Percentiles rank a stretch among this genome's conserved stretches.
phyloP scores from a whole-genome alignment of 2,329 filamentous ascomycete genomes.

The Alternaria novae-zelandiae region DNA sequence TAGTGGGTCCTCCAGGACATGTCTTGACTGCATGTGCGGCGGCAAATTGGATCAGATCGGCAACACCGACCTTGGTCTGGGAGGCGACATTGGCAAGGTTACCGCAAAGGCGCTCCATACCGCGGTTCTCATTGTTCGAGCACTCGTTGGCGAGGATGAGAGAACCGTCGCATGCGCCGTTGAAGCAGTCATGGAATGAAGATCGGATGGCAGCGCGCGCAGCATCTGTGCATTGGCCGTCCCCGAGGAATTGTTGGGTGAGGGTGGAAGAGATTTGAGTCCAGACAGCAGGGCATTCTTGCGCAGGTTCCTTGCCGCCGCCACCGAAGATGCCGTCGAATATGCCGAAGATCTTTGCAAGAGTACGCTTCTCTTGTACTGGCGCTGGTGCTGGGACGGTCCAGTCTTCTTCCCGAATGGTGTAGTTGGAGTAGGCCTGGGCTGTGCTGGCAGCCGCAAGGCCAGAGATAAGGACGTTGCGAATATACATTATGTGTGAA shows the following conservation, averaged over 20 bases:
- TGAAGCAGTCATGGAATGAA: constrained; percentile 48
- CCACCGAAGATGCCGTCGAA: constrained; percentile 10
- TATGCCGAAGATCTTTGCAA: constrained; percentile 15
- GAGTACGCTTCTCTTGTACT: constrained; percentile 21
- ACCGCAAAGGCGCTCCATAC: constrained; percentile 52
- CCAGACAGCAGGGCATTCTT: constrained; percentile 41
- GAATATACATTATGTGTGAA: constrained; percentile 44
- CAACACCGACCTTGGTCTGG: constrained; percentile 47
- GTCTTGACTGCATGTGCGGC: constrained; percentile 47
- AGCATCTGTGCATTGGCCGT: constrained; percentile 46
- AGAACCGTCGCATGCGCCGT: constrained; percentile 46
- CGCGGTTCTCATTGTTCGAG: constrained; percentile 49
- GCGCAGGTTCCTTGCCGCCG: constrained; percentile 4
- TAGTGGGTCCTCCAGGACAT: constrained; percentile 43
- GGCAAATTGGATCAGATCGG: constrained; percentile 48
- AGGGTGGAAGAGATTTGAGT: constrained; percentile 40
- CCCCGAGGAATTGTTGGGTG: constrained; percentile 39
- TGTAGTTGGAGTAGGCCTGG: constrained; percentile 31
- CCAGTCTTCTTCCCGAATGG: constrained; percentile 24
- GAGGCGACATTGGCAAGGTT: constrained; percentile 50
- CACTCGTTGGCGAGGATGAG: constrained; percentile 47
- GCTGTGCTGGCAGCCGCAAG: constrained; percentile 34
- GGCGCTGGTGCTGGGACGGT: constrained; percentile 1
- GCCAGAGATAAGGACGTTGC: constrained; percentile 31
- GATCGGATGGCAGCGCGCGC: constrained; percentile 44